Evolutionary conservation across 768 basidiomycete genomes (phyloP), one percentile per base, ranked within the genome.

Genomic region (Naganishia randhawae): DNA sequence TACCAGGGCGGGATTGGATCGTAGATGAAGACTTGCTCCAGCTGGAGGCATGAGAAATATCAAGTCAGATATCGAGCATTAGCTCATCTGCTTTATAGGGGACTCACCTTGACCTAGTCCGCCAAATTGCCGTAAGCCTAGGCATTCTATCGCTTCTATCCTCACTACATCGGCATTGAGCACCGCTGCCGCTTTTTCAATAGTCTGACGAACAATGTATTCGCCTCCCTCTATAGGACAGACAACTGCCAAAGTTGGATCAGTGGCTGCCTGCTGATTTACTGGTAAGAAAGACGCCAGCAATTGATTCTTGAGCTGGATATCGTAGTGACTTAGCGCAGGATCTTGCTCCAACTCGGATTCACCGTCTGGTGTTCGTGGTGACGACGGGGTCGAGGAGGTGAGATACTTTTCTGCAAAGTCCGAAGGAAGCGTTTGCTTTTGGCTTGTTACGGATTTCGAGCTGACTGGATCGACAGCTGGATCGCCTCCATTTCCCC

Each of bases 211-310:
- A 25, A 93, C 83, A 27, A 93, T 84, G 76, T 89, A 87, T 70
- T 91, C 88, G 6, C 90, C 91, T 37, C 93, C 93, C 77, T 89
- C 88, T 68, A 91, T 88, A 7, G 93, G 94, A 71, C 89, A 91
- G 78, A 90, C 92, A 5, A 94, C 80, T 0, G 86, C 89, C n/a
- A 94, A 81, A 0, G 89, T 90, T 3, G 92, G 92, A 29, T 61
- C 57, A n/a, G 33, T n/a, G 4, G 27, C 14, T 3, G 37, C 57
- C 17, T 61, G 37, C 16, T 61, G 57, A 61, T 61, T 61, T 1
- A 39, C 35, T 14, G 57, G 57, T 27, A 61, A 41, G 39, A 61
- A 61, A 10, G 57, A 61, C 1, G 57, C 57, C 22, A 61, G 25
- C 6, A 61, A 41, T 25, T 61, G 57, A 19, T 61, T 61, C 25